Conservation (phyloP, 2,329 filamentous ascomycete species). For the Pseudogymnoascus sp. region DNA sequence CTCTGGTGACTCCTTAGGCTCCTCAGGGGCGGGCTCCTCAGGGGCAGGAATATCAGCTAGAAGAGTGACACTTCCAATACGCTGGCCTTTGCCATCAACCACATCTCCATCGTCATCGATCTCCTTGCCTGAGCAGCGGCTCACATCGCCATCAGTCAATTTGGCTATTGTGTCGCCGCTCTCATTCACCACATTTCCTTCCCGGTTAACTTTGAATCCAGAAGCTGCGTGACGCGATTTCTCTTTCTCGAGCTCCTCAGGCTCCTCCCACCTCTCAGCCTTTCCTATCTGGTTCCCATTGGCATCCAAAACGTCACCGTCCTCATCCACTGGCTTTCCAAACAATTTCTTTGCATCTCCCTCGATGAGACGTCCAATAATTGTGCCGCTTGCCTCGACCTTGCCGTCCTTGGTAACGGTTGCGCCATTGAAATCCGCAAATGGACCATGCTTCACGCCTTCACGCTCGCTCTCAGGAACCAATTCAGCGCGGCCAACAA, state of each 20-base stretch:
- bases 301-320: slow-evolving; percentile 73
- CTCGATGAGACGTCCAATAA: slow-evolving; percentile 62
- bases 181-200: slow-evolving; percentile 51
- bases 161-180: slow-evolving; percentile 56
- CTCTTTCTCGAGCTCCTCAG: slow-evolving; percentile 35
- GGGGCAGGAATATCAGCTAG: slow-evolving; percentile 50
- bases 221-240: slow-evolving; percentile 44
- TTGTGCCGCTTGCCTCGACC: slow-evolving; percentile 56
- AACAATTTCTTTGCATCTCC: slow-evolving; percentile 66
- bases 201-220: slow-evolving; percentile 48
- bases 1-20: slow-evolving; percentile 48
- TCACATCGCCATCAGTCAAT: slow-evolving; percentile 58
- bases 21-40: slow-evolving; percentile 33
- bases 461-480: slow-evolving; percentile 59
- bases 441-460: slow-evolving; percentile 57
- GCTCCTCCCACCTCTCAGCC: slow-evolving; percentile 49
- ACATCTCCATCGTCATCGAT: slow-evolving; percentile 66
- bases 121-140: slow-evolving; percentile 58
- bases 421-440: slow-evolving; percentile 56
- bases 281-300: slow-evolving; percentile 55
- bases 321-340: slow-evolving; percentile 68
- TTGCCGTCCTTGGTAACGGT: slow-evolving; percentile 62
- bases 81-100: slow-evolving; percentile 57
- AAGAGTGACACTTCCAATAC: slow-evolving; percentile 59
- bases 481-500: slow-evolving; percentile 60